A percentile compares a stretch with the other conserved stretches of the same genome.
These are phyloP conservation scores for Phaeotremella fagi DNA, from an alignment of 768 basidiomycete species.

Conservation along the genomic window DNA sequence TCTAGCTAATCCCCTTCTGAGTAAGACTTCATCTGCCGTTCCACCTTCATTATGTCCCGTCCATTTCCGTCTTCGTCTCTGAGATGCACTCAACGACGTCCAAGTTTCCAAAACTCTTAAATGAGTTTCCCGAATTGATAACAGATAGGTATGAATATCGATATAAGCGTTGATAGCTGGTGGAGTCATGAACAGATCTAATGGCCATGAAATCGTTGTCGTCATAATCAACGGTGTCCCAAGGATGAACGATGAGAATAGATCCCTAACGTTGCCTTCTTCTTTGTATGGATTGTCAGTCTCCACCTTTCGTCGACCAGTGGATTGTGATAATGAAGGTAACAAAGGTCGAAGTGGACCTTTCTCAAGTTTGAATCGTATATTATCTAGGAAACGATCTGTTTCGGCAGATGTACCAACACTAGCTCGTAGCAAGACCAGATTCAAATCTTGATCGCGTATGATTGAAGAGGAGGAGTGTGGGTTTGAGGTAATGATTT, in stretches of 20 bases:
- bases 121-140: conserved; percentile 78
- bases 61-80: conserved; percentile 77
- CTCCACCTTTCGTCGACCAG: not conserved
- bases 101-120: conserved; percentile 73
- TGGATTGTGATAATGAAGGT: conserved; percentile 57
- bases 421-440: conserved; percentile 79
- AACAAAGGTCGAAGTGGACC: conserved; percentile 77
- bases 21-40: conserved; percentile 63
- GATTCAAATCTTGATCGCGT: conserved; percentile 82
- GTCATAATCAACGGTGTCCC: conserved; percentile 69
- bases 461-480: conserved; percentile 60
- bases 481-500: conserved; percentile 64
- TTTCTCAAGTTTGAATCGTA: conserved; percentile 71
- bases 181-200: conserved; percentile 79
- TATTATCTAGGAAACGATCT: conserved; percentile 66
- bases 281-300: conserved; percentile 1
- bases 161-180: conserved; percentile 70
- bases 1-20: conserved; percentile 62
- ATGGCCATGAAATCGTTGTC: conserved; percentile 75
- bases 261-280: conserved; percentile 24
- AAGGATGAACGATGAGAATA: conserved; percentile 63
- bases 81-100: conserved; percentile 77
- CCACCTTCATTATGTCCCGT: conserved; percentile 84
- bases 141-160: conserved; percentile 73
- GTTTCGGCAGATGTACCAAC: conserved; percentile 83